Conservation (phyloP, 495 filamentous ascomycete species). For the Penicillium ochrochloron region DNA sequence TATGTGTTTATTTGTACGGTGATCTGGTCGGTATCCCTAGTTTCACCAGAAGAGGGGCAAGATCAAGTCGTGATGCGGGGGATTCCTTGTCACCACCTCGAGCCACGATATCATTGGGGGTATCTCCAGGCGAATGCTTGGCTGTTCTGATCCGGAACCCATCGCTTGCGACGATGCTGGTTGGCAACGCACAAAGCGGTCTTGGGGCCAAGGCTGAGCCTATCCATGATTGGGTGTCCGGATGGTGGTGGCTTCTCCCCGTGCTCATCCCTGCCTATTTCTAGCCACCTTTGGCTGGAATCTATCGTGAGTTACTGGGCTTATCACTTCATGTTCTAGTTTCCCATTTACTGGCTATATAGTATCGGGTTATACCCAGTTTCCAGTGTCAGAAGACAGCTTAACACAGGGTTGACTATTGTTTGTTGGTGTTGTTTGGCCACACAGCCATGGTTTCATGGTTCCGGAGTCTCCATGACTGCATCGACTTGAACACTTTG, state of each 20-base stretch:
- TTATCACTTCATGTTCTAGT: not conserved
- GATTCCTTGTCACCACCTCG: slow-evolving; percentile 13
- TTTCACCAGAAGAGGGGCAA: slow-evolving; percentile 15
- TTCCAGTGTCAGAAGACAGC: not conserved
- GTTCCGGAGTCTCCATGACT: slow-evolving; percentile 24
- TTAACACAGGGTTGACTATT: slow-evolving; percentile 2
- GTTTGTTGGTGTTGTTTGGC: slow-evolving; percentile 2
- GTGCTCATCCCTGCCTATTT: slow-evolving; percentile 7
- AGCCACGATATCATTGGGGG: slow-evolving; percentile 29
- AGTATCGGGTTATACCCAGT: not conserved
- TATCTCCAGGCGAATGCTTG: slow-evolving; percentile 20
- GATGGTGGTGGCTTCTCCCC: slow-evolving; percentile 12
- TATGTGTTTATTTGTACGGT: slow-evolving; percentile 5
- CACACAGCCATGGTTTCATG: slow-evolving; percentile 12
- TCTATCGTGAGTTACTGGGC: not conserved
- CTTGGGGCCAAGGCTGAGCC: slow-evolving; percentile 12
- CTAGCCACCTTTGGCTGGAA: slow-evolving; percentile 6
- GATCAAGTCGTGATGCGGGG: slow-evolving; percentile 18
- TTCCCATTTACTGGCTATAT: not conserved
- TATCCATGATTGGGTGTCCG: slow-evolving; percentile 7
- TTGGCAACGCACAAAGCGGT: slow-evolving; percentile 13
- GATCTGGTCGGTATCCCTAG: not conserved
- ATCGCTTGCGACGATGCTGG: slow-evolving; percentile 17
- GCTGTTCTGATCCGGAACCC: slow-evolving; percentile 18
- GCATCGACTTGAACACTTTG: slow-evolving; percentile 18